Percentiles rank a stretch among this genome's conserved stretches.
Evolutionary conservation across 345 rosid genomes (phyloP).

Genomic region (Eucalyptus shirleyi): DNA sequence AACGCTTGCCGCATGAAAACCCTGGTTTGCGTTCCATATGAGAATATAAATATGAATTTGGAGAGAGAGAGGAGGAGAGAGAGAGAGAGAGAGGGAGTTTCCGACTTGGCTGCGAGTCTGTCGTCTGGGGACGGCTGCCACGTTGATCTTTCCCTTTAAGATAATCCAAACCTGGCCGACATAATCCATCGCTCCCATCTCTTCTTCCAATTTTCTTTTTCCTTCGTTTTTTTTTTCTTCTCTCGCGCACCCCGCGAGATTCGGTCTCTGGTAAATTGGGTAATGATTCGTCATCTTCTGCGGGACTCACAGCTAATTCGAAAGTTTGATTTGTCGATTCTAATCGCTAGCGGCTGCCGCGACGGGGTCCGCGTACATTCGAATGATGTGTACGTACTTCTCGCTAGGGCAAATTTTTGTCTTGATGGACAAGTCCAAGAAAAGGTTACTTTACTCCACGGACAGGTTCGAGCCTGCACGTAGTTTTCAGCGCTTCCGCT

Average conservation of each 20-base stretch:
- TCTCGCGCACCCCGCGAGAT: neutral
- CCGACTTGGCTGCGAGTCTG: conserved; percentile 21
- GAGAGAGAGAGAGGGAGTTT: neutral
- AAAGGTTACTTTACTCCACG: neutral
- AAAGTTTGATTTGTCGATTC: neutral
- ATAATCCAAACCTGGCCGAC: conserved; percentile 56
- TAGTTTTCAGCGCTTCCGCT: neutral
- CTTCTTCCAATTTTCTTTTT: neutral
- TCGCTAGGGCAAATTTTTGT: neutral
- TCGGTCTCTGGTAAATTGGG: neutral
- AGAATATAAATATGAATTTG: neutral
- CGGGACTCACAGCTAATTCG: neutral
- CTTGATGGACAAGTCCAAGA: neutral
- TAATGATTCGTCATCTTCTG: neutral
- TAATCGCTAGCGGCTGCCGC: neutral
- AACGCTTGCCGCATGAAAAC: neutral
- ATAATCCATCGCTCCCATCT: conserved; percentile 9
- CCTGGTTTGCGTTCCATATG: neutral
- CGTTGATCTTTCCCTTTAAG: conserved; percentile 31
- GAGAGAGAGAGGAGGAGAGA: neutral
- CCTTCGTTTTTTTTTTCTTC: neutral
- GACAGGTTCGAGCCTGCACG: neutral
- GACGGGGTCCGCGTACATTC: neutral
- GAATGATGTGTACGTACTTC: neutral
- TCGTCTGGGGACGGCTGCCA: conserved; percentile 46